phyloP scores from a whole-genome alignment of 2,329 filamentous ascomycete species.

The Curvularia eragrostidis region DNA sequence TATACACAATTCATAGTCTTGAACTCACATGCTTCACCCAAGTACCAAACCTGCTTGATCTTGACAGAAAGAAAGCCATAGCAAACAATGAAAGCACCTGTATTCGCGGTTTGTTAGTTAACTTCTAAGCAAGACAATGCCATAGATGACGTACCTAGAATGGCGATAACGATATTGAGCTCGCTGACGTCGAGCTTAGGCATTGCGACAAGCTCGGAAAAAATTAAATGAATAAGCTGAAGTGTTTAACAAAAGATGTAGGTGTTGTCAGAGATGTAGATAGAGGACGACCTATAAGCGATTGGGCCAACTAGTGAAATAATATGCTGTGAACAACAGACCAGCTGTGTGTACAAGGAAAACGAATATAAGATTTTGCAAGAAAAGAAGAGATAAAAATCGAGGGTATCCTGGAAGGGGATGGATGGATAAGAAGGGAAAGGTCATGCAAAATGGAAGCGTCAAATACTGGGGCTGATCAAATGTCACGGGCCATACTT shows the following conservation, averaged over 20 bases:
- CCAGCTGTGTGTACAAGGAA: background rate
- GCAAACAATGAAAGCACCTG: slow-evolving; percentile 57
- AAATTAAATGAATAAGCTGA: background rate
- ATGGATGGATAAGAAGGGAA: too few species aligned
- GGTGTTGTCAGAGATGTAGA: too few species aligned
- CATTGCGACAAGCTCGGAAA: slow-evolving; percentile 41
- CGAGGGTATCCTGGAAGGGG: background rate
- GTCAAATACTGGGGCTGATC: too few species aligned
- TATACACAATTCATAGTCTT: slow-evolving; percentile 23
- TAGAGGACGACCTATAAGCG: background rate
- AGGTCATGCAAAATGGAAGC: background rate
- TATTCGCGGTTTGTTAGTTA: background rate
- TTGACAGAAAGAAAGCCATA: slow-evolving; percentile 61
- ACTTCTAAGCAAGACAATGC: background rate
- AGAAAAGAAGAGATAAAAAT: background rate
- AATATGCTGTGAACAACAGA: background rate
- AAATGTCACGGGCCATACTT: background rate
- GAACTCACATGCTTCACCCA: slow-evolving; percentile 60
- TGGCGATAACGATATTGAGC: slow-evolving; percentile 60
- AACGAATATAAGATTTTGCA: too few species aligned
- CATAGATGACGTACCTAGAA: slow-evolving; percentile 50
- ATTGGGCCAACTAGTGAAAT: background rate
- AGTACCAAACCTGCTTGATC: slow-evolving; percentile 61
- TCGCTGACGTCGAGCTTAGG: slow-evolving; percentile 59
- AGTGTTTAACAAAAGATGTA: background rate